A percentile compares a stretch with the other conserved stretches of the same genome.
These are phyloP conservation scores for Pterocarpus macrocarpus DNA, from an alignment of 306 rosid genomes.

Conservation along the genomic window DNA sequence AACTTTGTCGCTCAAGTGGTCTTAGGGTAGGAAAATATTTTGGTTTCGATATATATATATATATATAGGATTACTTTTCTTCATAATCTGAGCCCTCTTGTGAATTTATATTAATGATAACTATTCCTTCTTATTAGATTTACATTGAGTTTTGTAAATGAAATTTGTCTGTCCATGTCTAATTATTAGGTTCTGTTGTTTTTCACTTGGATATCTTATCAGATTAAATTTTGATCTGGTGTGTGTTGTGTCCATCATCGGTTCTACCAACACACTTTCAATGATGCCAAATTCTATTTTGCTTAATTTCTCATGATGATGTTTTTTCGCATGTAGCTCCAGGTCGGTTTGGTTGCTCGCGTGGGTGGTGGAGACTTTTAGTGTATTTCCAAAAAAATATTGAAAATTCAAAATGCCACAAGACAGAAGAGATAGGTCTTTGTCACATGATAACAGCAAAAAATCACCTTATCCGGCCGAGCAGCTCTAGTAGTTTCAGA, in stretches of 20 bases:
- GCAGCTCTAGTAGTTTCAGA: constrained; percentile 73
- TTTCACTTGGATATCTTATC: constrained; percentile 7
- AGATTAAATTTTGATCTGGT: neutral
- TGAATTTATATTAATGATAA: neutral
- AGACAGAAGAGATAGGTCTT: constrained; percentile 87
- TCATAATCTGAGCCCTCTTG: neutral
- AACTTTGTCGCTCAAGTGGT: no score
- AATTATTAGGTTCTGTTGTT: constrained; percentile 31
- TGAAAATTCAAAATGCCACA: constrained; percentile 72
- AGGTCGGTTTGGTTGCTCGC: constrained; percentile 9
- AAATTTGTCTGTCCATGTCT: constrained; percentile 14
- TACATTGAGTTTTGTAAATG: constrained; percentile 22
- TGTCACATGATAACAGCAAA: constrained; percentile 73
- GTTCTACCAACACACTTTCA: neutral
- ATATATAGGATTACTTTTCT: neutral
- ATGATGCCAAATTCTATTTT: constrained; percentile 22
- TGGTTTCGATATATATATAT: no score
- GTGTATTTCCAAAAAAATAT: constrained; percentile 28
- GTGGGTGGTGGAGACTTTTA: constrained; percentile 36
- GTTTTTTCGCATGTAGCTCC: constrained; percentile 40
- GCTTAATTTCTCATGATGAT: constrained; percentile 40
- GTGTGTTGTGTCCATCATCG: neutral
- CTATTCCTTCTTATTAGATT: constrained; percentile 2
- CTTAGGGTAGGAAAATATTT: no score
- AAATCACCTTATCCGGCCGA: constrained; percentile 70